Percentiles rank a stretch among this genome's conserved stretches.
Evolutionary conservation across 306 rosid genomes (phyloP).

Genomic region (Cercis canadensis): DNA sequence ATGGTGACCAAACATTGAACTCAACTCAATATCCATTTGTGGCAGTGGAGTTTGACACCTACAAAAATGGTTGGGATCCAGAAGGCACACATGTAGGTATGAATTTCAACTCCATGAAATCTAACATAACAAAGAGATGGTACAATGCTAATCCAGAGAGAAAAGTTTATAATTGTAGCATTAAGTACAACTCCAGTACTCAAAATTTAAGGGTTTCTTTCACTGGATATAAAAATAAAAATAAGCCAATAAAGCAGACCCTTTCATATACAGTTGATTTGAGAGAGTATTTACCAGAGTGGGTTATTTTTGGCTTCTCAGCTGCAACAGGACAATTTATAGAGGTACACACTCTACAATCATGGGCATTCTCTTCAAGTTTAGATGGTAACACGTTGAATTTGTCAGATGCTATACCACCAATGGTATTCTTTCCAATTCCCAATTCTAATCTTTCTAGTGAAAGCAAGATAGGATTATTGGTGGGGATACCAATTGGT

Average conservation of each 20-base stretch:
- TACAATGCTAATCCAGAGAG: background rate
- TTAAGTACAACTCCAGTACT: no score
- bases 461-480: background rate
- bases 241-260: background rate
- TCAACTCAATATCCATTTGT: background rate
- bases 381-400: background rate
- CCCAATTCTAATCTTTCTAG: background rate
- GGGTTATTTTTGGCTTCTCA: background rate
- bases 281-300: background rate
- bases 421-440: no score
- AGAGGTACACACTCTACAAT: background rate
- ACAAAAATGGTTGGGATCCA: background rate
- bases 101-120: conserved; percentile 3
- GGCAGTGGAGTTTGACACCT: conserved; percentile 31
- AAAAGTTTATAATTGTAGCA: no score
- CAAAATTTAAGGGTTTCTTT: no score
- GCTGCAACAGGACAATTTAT: background rate
- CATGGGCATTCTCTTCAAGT: background rate
- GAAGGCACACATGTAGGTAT: conserved; percentile 2
- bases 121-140: background rate
- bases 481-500: background rate
- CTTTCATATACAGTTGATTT: background rate
- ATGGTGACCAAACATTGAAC: background rate
- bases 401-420: no score
- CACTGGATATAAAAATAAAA: no score